Base-by-base conservation (phyloP, 2,329 filamentous ascomycete genomes). In the Penicillium sp. region DNA sequence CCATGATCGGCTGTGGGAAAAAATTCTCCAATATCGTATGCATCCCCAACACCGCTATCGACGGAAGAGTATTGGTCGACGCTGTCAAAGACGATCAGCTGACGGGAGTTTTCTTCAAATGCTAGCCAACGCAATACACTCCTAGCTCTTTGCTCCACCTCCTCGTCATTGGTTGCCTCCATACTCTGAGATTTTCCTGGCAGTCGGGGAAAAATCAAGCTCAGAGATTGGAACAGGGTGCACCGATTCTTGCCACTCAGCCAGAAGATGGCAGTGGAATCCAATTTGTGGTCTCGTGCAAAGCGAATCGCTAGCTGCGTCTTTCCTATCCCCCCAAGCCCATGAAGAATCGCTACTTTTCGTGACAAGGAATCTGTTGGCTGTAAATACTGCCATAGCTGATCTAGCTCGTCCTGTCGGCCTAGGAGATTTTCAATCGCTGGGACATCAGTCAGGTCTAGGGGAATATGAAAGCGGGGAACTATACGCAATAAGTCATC, bases 1-100 rank as follows among this genome's bases (percentile, higher is more conserved):
- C 75, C 76, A 51, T 77, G 72, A 42, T 75, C 55, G 2, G 65
- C 54, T 12, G 56, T 49, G 9, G 66, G 67, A 24, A 71, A 64
- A 47, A 65, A 71, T 50, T 59, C 34, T 0, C 31, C 50, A 28
- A 74, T 59, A 56, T 74, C 65, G 38, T 68, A 63, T 59, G 44
- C 57, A 45, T 48, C 47, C 15, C 21, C 18, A 51, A 62, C 50
- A 26, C 42, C 9, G 47, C 31, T 28, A 16, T 53, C 15, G 0
- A 38, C 12, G 2, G 51, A 50, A 18, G 45, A 54, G 45, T 67
- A 63, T 49, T 60, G 56, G 36, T 70, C 62, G 29, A 64, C 54
- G 33, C 68, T 69, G 26, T 70, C 64, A 46, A 65, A 64, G 34
- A 68, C 62, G 15, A 69, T 52, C 18, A 68, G 56, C 68, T 61